Base-by-base conservation (phyloP, 306 rosid genomes). In the Cicer cuneatum region DNA sequence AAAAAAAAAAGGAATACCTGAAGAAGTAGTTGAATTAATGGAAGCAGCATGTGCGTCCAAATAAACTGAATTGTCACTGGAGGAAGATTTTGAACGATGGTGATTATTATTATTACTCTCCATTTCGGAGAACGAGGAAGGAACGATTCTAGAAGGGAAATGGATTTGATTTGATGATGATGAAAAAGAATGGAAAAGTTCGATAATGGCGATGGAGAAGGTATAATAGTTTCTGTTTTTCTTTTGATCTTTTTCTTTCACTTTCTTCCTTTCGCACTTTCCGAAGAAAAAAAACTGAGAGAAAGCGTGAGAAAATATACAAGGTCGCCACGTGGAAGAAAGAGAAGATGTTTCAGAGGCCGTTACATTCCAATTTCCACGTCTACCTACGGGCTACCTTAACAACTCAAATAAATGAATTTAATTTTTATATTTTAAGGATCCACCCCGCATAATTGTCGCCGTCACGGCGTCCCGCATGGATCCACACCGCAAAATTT, bases 11-110 rank as follows among this genome's bases (percentile, higher is more conserved):
- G 11, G 65, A 16, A 24, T 1, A 15, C 81, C 56, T 52, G 49
- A 10, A 47, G 82, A 69, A 41, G 81, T 6, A 43, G 74, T 8
- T 72, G 76, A 60, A 66, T 52, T 4, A 52, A 52, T 62, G 81
- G 18, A 62, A 71, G 39, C 14, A 46, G 19, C 40, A 6, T 66
- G 24, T 1, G 87, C 80, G 41, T 84, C 87, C 33, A 78, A 15
- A 69, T 52, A 83, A 11, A 87, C 84, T 16, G 92, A 86, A 59
- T 45, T 2, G 51, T 89, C 90, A 67, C 70, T 63, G 40, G 76
- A 52, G 39, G 88, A 86, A 74, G 80, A 71, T 75, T 24, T 12
- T 0, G 60, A 71, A 7, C 72, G 73, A 40, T 18, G 70, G 37
- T 9, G 69, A 54, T 3, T 3, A 59, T 3, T 3, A 68, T 14